Evolutionary conservation across 345 rosid species (phyloP).

Genomic region (Gynandropsis gynandra): DNA sequence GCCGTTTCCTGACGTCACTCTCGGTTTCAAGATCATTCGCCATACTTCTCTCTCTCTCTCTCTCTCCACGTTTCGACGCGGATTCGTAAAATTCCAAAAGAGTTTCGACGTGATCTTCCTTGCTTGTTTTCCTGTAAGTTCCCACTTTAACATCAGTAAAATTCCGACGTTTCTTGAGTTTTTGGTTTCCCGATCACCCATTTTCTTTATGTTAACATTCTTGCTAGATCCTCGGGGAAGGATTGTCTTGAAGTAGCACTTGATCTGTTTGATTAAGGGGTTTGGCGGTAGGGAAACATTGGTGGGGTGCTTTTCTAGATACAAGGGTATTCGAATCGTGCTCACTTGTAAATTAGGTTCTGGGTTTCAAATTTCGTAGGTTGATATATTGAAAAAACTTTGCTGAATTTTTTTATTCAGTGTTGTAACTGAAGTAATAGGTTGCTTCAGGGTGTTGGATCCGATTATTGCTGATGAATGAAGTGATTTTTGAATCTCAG

Average conservation of each 20-base stretch:
- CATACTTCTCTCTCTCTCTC: constrained; percentile 4
- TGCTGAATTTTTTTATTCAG: not conserved
- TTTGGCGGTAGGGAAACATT: constrained; percentile 2
- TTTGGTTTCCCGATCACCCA: not conserved
- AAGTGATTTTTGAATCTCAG: too few relatives aligned
- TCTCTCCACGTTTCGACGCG: constrained; percentile 2
- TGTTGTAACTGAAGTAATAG: constrained; percentile 1
- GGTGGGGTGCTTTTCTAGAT: not conserved
- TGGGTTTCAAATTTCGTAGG: constrained; percentile 6
- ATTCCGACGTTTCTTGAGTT: not conserved
- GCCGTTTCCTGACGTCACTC: constrained; percentile 4
- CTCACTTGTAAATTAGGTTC: not conserved
- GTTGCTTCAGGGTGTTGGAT: constrained; percentile 7
- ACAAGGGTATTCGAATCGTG: constrained; percentile 2
- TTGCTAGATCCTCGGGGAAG: constrained; percentile 13
- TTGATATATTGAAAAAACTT: not conserved
- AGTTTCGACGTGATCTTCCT: constrained; percentile 4
- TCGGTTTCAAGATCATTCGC: not conserved
- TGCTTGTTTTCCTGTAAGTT: constrained; percentile 11
- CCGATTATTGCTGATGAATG: too few relatives aligned
- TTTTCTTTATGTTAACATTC: not conserved
- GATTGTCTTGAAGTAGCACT: constrained; percentile 13
- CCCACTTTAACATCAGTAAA: constrained; percentile 12
- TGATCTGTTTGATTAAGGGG: constrained; percentile 7
- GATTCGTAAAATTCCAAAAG: constrained; percentile 14